These are phyloP conservation scores for Clonostachys sp. DNA, from an alignment of 2,329 filamentous ascomycete genomes.

Conservation along the genomic window DNA sequence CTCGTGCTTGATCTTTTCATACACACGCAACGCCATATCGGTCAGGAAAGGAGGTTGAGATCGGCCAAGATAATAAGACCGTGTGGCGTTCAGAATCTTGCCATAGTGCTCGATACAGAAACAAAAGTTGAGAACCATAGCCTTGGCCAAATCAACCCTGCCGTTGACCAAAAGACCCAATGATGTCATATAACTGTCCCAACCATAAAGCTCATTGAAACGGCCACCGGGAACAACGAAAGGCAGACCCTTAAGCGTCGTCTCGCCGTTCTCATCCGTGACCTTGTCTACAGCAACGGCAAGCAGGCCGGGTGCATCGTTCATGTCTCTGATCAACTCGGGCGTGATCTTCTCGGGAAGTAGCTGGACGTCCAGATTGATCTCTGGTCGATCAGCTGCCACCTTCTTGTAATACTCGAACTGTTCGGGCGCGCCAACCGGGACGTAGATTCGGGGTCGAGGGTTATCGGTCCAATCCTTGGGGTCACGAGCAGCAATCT, in stretches of 20 bases:
- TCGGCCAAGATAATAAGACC: conserved; percentile 90
- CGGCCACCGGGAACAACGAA: conserved; percentile 97
- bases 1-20: conserved; percentile 87
- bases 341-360: conserved; percentile 75
- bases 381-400: conserved; percentile 72
- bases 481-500: conserved; percentile 79
- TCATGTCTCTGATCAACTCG: conserved; percentile 77
- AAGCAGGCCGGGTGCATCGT: conserved; percentile 81
- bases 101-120: conserved; percentile 98
- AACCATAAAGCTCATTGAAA: conserved; percentile 98
- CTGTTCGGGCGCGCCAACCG: conserved; percentile 78
- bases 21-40: conserved; percentile 92
- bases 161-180: conserved; percentile 84
- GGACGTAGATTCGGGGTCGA: conserved; percentile 87
- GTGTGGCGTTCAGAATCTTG: conserved; percentile 95
- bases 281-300: conserved; percentile 84
- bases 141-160: conserved; percentile 80
- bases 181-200: conserved; percentile 99
- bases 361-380: conserved; percentile 81
- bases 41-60: conserved; percentile 97
- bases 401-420: conserved; percentile 83
- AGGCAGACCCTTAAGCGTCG: conserved; percentile 72
- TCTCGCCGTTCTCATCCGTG: conserved; percentile 61
- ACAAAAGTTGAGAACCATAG: conserved; percentile 94
- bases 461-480: conserved; percentile 95